These are phyloP conservation scores for Starmerella geochares DNA, from an alignment of 805 yeast genomes.

Conservation along the genomic window DNA sequence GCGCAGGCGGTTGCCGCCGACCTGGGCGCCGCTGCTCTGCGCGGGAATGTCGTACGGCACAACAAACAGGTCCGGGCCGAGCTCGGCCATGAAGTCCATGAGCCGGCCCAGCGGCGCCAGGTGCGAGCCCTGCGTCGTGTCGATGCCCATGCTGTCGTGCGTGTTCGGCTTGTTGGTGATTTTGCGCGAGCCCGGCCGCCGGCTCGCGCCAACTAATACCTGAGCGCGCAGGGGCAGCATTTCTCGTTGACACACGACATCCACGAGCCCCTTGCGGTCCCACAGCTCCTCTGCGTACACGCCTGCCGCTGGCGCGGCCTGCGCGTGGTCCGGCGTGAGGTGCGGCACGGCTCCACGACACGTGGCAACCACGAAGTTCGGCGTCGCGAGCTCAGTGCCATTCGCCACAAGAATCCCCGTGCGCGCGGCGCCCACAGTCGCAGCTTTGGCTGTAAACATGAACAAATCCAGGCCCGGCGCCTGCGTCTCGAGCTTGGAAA, in stretches of 20 bases:
- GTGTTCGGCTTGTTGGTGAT: slow-evolving; percentile 31
- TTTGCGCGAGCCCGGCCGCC: slow-evolving; percentile 29
- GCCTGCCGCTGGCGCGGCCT: slow-evolving; percentile 25
- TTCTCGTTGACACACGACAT: slow-evolving; percentile 16
- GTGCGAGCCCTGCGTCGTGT: slow-evolving; percentile 33
- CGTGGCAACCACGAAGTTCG: slow-evolving; percentile 31
- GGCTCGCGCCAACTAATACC: slow-evolving; percentile 27
- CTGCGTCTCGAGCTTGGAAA: background rate
- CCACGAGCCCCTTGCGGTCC: slow-evolving; percentile 27
- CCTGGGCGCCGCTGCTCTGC: slow-evolving; percentile 24
- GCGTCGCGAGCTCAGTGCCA: slow-evolving; percentile 28
- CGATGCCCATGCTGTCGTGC: slow-evolving; percentile 28
- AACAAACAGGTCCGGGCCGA: slow-evolving; percentile 31
- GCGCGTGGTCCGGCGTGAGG: slow-evolving; percentile 35
- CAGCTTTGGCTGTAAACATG: slow-evolving; percentile 22
- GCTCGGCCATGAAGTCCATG: slow-evolving; percentile 20
- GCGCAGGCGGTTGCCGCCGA: slow-evolving; percentile 33
- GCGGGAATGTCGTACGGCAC: slow-evolving; percentile 32
- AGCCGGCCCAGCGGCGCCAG: slow-evolving; percentile 26
- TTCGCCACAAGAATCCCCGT: slow-evolving; percentile 22
- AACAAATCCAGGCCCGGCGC: background rate
- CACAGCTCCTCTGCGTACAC: slow-evolving; percentile 34
- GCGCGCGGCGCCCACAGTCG: slow-evolving; percentile 24
- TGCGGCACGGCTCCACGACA: slow-evolving; percentile 37
- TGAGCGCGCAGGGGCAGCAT: slow-evolving; percentile 28